Conservation (phyloP, 2,329 filamentous ascomycete genomes). For the Aspergillus spinulosporus region DNA sequence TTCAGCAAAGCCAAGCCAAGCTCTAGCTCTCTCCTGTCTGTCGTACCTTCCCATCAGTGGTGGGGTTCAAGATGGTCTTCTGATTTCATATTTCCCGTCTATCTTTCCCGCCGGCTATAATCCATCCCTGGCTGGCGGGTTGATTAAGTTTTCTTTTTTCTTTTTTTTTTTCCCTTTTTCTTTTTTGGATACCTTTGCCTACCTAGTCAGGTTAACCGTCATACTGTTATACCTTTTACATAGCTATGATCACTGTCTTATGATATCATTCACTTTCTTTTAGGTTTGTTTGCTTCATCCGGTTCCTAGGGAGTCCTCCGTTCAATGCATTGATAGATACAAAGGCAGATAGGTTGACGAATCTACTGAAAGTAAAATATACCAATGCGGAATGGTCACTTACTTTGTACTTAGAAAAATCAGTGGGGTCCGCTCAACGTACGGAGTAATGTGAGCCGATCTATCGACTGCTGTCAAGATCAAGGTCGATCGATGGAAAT, state of each 20-base stretch:
- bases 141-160: too few relatives aligned
- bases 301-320: too few relatives aligned
- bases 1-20: slow-evolving; percentile 4
- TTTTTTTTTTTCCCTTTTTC: background rate
- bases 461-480: too few relatives aligned
- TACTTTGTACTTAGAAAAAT: too few relatives aligned
- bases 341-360: background rate
- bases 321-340: background rate
- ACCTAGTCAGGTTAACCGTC: slow-evolving; percentile 1
- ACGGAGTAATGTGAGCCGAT: too few relatives aligned
- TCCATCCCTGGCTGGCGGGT: background rate
- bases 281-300: background rate
- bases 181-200: slow-evolving; percentile 12
- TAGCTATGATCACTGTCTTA: slow-evolving; percentile 6
- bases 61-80: background rate
- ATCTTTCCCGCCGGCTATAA: background rate
- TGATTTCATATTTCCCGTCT: background rate
- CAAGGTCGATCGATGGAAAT: too few relatives aligned
- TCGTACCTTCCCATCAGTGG: background rate
- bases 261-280: background rate
- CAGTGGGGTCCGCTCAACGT: too few relatives aligned
- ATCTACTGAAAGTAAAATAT: too few relatives aligned
- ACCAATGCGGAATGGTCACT: too few relatives aligned
- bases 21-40: background rate
- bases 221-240: slow-evolving; percentile 1